A percentile compares a stretch with the other conserved stretches of the same genome.
These are phyloP conservation scores for Pythium phragmitis DNA, from an alignment of 352 stramenopile genomes.

Conservation along the genomic window DNA sequence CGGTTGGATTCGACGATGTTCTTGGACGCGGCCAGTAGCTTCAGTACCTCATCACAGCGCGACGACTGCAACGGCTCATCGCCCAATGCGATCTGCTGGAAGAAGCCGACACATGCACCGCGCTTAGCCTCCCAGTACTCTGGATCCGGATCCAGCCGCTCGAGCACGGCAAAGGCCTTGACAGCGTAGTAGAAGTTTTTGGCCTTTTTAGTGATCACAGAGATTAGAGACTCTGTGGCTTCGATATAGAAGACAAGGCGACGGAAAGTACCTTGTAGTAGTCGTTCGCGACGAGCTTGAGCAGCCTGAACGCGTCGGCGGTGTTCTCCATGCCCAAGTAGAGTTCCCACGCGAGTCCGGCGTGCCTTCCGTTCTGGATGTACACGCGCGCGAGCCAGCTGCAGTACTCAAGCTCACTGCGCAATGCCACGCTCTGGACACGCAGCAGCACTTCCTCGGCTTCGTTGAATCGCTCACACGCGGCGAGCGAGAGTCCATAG, in stretches of 20 bases:
- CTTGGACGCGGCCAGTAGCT: conserved; percentile 51
- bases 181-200: conserved; percentile 60
- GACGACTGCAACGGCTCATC: conserved; percentile 24
- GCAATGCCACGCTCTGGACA: conserved; percentile 37
- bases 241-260: background rate
- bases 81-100: conserved; percentile 49
- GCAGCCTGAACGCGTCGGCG: conserved; percentile 42
- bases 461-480: conserved; percentile 41
- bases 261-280: conserved; percentile 41
- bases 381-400: conserved; percentile 63
- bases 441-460: conserved; percentile 56
- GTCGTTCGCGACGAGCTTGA: conserved; percentile 71
- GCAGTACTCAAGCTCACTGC: conserved; percentile 37
- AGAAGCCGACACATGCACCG: conserved; percentile 64
- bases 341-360: conserved; percentile 53
- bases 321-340: conserved; percentile 61
- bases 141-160: conserved; percentile 62
- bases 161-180: conserved; percentile 76
- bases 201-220: background rate
- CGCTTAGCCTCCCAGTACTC: conserved; percentile 81
- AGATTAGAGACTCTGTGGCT: background rate
- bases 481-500: conserved; percentile 62
- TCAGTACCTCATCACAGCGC: conserved; percentile 49
- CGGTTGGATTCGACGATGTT: conserved; percentile 52
- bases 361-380: conserved; percentile 36